phyloP scores from a whole-genome alignment of 1,139 yeast genomes.

The Blastobotrys capitulatus region DNA sequence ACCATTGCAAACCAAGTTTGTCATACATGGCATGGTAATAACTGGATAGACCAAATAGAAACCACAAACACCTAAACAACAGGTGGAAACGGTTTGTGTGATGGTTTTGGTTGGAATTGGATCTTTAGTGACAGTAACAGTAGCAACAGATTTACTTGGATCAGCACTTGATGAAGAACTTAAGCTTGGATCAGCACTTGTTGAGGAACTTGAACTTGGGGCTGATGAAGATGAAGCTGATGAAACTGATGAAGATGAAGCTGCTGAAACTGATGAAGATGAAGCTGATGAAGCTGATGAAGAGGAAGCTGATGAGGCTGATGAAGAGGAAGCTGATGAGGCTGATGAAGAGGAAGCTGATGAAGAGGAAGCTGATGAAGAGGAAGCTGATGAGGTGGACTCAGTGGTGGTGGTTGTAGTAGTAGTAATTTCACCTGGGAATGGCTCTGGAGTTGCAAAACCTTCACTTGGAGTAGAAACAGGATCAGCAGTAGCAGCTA shows the following conservation, averaged over 20 bases:
- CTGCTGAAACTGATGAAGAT: neutral
- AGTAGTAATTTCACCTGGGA: too few relatives aligned
- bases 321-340: neutral
- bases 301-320: neutral
- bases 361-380: neutral
- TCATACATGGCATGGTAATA: conserved; percentile 21
- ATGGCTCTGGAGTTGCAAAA: too few relatives aligned
- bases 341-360: neutral
- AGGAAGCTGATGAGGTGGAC: neutral
- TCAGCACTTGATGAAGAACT: neutral
- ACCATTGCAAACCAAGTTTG: conserved; percentile 17
- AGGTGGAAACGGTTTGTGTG: conserved; percentile 25
- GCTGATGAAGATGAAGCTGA: neutral
- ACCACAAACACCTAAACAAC: conserved; percentile 25
- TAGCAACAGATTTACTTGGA: neutral
- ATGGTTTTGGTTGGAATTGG: conserved; percentile 8
- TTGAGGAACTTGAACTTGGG: neutral
- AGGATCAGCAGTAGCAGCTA: too few relatives aligned
- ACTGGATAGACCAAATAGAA: conserved; percentile 22
- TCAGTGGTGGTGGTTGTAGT: too few relatives aligned
- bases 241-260: neutral
- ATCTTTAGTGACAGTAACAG: neutral
- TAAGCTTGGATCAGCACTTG: neutral
- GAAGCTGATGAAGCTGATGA: neutral
- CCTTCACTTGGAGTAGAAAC: too few relatives aligned